A percentile compares a stretch with the other conserved stretches of the same genome.
phyloP scores from a whole-genome alignment of 176 grass and related monocot species.

The Thalia dealbata region DNA sequence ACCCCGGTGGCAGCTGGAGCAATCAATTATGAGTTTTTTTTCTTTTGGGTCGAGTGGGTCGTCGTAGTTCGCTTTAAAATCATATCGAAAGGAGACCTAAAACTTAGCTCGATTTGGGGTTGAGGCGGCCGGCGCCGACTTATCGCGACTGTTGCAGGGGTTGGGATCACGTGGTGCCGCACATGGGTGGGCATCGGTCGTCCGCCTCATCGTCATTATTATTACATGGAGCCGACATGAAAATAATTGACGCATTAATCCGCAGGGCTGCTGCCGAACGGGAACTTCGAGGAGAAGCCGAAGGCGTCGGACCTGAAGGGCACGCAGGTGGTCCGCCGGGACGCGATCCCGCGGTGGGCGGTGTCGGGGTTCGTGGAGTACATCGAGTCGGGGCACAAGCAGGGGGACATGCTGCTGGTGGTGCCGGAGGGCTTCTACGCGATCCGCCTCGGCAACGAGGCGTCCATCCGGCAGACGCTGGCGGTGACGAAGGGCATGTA shows the following conservation, averaged over 20 bases:
- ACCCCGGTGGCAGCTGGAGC: not conserved
- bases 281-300: conserved; percentile 15
- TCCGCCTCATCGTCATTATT: no score
- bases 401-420: conserved; percentile 20
- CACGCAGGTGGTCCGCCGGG: conserved; percentile 5
- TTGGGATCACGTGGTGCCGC: no score
- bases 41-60: no score
- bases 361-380: conserved; percentile 20
- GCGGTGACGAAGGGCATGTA: conserved; percentile 8
- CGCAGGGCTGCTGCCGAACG: conserved; percentile 18
- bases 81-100: not conserved
- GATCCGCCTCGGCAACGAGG: conserved; percentile 15
- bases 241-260: no score
- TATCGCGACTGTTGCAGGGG: no score
- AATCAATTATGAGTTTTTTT: not conserved
- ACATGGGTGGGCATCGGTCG: no score
- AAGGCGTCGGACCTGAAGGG: conserved; percentile 17
- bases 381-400: conserved; percentile 23
- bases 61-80: no score
- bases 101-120: no score
- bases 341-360: conserved; percentile 13
- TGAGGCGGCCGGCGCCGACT: no score
- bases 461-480: conserved; percentile 14
- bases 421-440: conserved; percentile 17
- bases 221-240: no score